Conservation (phyloP, 768 basidiomycete genomes). For the Tricholoma sp. region DNA sequence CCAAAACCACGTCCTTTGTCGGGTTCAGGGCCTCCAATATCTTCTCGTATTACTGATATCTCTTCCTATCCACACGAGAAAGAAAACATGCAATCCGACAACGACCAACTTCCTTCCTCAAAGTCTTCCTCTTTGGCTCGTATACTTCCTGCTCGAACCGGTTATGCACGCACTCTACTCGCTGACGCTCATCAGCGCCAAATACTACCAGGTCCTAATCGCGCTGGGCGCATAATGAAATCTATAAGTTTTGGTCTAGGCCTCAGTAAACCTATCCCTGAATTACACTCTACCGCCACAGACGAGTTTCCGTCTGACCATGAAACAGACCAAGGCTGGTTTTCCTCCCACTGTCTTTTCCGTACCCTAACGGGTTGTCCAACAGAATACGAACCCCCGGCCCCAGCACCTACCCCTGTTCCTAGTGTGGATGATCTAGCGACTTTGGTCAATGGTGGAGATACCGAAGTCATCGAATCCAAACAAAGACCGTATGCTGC, state of each 20-base stretch:
- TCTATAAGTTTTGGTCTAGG: slow-evolving; percentile 12
- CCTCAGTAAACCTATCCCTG: slow-evolving; percentile 10
- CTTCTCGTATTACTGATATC: slow-evolving; percentile 17
- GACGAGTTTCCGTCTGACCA: slow-evolving; percentile 17
- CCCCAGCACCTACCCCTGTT: slow-evolving; percentile 16
- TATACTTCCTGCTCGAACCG: slow-evolving; percentile 5
- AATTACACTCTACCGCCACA: slow-evolving; percentile 35
- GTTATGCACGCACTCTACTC: slow-evolving; percentile 23
- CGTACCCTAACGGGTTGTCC: not conserved
- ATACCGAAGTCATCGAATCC: slow-evolving; percentile 27
- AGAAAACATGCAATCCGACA: slow-evolving; percentile 40
- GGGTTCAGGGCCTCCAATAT: slow-evolving; percentile 1
- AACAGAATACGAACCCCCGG: slow-evolving; percentile 14
- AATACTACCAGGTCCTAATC: slow-evolving; percentile 38
- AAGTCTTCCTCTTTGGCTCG: slow-evolving; percentile 16
- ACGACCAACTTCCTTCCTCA: slow-evolving; percentile 19
- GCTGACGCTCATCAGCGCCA: slow-evolving; percentile 30
- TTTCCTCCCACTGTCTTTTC: not conserved
- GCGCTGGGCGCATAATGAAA: slow-evolving; percentile 49
- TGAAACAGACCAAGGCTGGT: slow-evolving; percentile 38
- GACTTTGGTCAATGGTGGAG: slow-evolving; percentile 19
- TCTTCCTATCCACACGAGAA: slow-evolving; percentile 38
- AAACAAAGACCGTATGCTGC: slow-evolving; percentile 25
- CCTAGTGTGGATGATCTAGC: slow-evolving; percentile 10
- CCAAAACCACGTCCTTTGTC: slow-evolving; percentile 11